Evolutionary conservation across 2,329 filamentous ascomycete genomes (phyloP).

Genomic region (Fusarium siculi): DNA sequence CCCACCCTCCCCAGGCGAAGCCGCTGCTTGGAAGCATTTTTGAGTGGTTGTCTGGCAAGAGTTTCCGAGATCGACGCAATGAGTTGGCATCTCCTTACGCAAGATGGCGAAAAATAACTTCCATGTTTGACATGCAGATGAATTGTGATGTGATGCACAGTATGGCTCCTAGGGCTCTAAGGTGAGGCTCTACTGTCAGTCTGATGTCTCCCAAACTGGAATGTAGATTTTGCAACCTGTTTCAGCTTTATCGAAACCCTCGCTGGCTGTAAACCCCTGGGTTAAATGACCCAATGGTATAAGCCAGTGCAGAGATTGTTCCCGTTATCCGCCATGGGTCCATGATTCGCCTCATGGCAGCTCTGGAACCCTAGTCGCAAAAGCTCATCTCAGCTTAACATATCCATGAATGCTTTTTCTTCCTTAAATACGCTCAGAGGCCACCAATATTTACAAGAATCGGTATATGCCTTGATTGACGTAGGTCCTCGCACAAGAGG

Average conservation of each 20-base stretch:
- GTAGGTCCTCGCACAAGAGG: neutral
- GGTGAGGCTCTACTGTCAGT: slow-evolving; percentile 5
- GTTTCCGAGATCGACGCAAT: slow-evolving; percentile 35
- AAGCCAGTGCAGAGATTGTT: slow-evolving; percentile 3
- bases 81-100: slow-evolving; percentile 37
- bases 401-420: neutral
- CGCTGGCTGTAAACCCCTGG: neutral
- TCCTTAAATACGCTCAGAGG: neutral
- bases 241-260: neutral
- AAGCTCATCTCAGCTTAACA: neutral
- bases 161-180: neutral
- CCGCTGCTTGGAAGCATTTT: slow-evolving; percentile 8
- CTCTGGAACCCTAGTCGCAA: slow-evolving; percentile 18
- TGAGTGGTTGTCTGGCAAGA: slow-evolving; percentile 27
- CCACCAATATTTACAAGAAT: slow-evolving; percentile 11
- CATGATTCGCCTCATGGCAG: slow-evolving; percentile 7
- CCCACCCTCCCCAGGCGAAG: slow-evolving; percentile 29
- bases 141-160: neutral
- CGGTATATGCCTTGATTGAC: neutral
- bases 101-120: slow-evolving; percentile 13
- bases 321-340: slow-evolving; percentile 2
- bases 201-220: neutral
- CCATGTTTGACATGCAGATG: slow-evolving; percentile 3
- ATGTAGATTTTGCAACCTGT: slow-evolving; percentile 13
- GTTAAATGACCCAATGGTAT: slow-evolving; percentile 3